These are phyloP conservation scores for Thinopyrum elongatum DNA, from an alignment of 176 grass and related monocot genomes.

Conservation along the genomic window DNA sequence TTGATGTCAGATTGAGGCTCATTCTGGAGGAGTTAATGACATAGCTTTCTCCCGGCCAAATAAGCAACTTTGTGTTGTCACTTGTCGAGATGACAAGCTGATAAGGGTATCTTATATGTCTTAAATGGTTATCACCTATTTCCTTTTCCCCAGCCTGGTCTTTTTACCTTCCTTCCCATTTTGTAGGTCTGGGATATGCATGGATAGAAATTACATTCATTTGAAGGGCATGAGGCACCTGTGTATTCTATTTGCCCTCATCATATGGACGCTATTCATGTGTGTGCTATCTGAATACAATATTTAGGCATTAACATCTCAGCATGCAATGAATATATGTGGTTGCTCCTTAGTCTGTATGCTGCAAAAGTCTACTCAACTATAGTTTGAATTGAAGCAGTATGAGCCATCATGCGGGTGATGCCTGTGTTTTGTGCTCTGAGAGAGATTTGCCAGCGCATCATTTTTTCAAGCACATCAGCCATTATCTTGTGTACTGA, in stretches of 20 bases:
- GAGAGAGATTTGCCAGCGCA: not conserved
- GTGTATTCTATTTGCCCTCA: too few relatives aligned
- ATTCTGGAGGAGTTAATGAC: too few relatives aligned
- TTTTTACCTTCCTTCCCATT: slow-evolving; percentile 31
- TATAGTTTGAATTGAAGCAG: not conserved
- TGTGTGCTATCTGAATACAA: too few relatives aligned
- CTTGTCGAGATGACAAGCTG: too few relatives aligned
- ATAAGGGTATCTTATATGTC: too few relatives aligned
- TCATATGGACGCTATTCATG: too few relatives aligned
- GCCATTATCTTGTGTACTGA: not conserved
- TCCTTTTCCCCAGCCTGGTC: not conserved
- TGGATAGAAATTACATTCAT: slow-evolving; percentile 63
- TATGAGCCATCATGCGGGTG: not conserved
- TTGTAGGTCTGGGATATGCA: slow-evolving; percentile 89
- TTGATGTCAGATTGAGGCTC: too few relatives aligned
- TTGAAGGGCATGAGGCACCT: slow-evolving; percentile 98
- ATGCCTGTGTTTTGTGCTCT: not conserved
- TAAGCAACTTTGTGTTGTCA: too few relatives aligned
- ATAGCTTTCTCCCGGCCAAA: too few relatives aligned
- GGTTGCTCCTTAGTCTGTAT: slow-evolving; percentile 13
- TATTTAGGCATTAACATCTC: too few relatives aligned
- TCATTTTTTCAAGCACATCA: slow-evolving; percentile 1
- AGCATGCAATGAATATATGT: not conserved
- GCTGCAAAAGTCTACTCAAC: not conserved
- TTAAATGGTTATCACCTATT: too few relatives aligned